phyloP scores from a whole-genome alignment of 768 basidiomycete genomes.

The Amanita pseudoporphyria region DNA sequence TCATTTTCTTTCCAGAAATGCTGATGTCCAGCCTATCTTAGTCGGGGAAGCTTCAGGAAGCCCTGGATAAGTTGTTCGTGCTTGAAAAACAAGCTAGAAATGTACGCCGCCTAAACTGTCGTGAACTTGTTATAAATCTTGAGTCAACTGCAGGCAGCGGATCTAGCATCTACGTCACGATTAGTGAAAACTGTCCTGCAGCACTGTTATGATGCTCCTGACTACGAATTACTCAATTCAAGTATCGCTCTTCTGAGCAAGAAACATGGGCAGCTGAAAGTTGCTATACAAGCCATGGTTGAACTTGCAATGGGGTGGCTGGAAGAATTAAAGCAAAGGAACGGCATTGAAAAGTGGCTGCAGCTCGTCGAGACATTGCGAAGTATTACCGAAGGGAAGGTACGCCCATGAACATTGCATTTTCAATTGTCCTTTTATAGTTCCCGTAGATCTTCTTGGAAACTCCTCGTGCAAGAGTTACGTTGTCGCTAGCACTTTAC shows the following conservation, averaged over 20 bases:
- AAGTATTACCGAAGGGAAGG: constrained; percentile 95
- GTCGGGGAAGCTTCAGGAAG: constrained; percentile 78
- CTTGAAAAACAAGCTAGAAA: constrained; percentile 97
- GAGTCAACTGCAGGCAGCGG: constrained; percentile 58
- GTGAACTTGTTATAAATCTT: neutral
- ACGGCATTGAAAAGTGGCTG: constrained; percentile 72
- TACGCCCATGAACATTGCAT: constrained; percentile 22
- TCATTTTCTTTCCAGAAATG: constrained; percentile 5
- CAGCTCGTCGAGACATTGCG: constrained; percentile 85
- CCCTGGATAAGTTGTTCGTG: constrained; percentile 77
- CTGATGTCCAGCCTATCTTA: constrained; percentile 21
- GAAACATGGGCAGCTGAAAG: constrained; percentile 96
- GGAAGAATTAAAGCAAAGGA: constrained; percentile 56
- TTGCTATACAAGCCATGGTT: constrained; percentile 83
- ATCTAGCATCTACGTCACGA: constrained; percentile 83
- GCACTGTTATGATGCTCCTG: constrained; percentile 60
- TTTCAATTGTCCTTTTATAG: neutral
- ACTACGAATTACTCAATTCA: constrained; percentile 64
- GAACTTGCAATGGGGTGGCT: constrained; percentile 80
- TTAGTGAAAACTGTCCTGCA: constrained; percentile 68
- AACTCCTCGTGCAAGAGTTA: constrained; percentile 91
- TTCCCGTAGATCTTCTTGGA: constrained; percentile 81
- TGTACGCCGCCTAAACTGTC: constrained; percentile 31
- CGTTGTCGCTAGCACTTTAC: constrained; percentile 74
- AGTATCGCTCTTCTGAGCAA: constrained; percentile 68